phyloP scores from a whole-genome alignment of 495 filamentous ascomycete genomes.

The Penicillium canescens region DNA sequence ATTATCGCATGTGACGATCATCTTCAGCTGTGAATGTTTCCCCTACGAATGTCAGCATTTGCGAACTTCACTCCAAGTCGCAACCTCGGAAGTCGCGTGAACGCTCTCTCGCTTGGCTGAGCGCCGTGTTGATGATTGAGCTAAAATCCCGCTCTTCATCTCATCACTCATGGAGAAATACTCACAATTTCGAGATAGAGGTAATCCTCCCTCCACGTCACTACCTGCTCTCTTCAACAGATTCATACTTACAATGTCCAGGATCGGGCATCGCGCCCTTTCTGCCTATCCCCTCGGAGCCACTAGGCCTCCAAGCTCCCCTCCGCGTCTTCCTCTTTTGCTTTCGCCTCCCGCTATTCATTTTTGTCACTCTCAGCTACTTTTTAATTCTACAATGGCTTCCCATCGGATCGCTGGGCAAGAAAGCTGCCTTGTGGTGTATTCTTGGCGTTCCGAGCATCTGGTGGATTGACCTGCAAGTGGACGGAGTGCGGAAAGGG shows the following conservation, averaged over 20 bases:
- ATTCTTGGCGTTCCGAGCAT: slow-evolving; percentile 84
- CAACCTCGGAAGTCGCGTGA: not conserved
- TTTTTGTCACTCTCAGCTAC: slow-evolving; percentile 66
- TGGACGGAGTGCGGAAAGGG: slow-evolving; percentile 93
- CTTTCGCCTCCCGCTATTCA: slow-evolving; percentile 76
- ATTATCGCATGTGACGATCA: slow-evolving; percentile 7
- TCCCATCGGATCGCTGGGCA: slow-evolving; percentile 73
- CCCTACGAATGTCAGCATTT: not conserved
- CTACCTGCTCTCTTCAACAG: not conserved
- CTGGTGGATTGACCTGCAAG: slow-evolving; percentile 97
- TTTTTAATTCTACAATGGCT: slow-evolving; percentile 84
- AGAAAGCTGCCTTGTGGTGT: slow-evolving; percentile 84
- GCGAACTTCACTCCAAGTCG: not conserved
- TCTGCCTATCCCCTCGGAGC: slow-evolving; percentile 69
- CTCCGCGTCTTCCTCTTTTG: slow-evolving; percentile 71
- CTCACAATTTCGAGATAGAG: slow-evolving; percentile 92
- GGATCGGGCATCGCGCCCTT: slow-evolving; percentile 97
- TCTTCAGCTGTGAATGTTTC: not conserved
- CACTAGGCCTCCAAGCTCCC: slow-evolving; percentile 59
- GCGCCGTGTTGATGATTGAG: not conserved
- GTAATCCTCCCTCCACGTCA: slow-evolving; percentile 39
- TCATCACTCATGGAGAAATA: slow-evolving; percentile 83
- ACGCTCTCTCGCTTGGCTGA: not conserved
- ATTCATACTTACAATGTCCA: slow-evolving; percentile 35
- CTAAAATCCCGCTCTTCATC: not conserved